Percentiles rank a stretch among this genome's conserved stretches.
Conservation (phyloP, 352 stramenopile species). For the Phytophthora pluvialis region DNA sequence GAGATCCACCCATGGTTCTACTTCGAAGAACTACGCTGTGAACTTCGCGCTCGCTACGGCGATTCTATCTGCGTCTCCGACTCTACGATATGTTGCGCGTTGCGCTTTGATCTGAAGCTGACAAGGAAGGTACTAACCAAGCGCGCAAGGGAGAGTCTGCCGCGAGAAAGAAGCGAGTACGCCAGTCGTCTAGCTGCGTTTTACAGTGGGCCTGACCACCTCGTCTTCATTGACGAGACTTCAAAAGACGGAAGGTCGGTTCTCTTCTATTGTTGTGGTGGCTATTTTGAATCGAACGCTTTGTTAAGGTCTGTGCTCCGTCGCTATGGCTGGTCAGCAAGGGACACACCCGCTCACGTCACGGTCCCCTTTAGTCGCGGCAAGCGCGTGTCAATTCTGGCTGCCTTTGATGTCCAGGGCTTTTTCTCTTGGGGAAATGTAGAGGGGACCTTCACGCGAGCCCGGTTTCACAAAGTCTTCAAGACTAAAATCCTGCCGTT, state of each 20-base stretch:
- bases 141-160: not conserved
- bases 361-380: not conserved
- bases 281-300: too few species aligned
- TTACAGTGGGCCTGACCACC: too few species aligned
- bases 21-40: not conserved
- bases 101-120: not conserved
- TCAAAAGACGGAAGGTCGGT: not conserved
- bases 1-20: not conserved
- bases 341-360: not conserved
- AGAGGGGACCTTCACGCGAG: not conserved
- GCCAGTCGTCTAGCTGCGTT: not conserved
- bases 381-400: not conserved
- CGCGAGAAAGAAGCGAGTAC: not conserved
- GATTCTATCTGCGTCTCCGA: not conserved
- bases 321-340: not conserved
- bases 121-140: not conserved
- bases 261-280: not conserved
- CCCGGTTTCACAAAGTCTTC: not conserved
- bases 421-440: not conserved
- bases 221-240: not conserved
- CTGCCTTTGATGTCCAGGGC: too few species aligned
- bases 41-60: not conserved
- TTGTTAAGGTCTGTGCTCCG: not conserved
- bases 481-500: not conserved
- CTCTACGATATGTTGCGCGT: not conserved